A percentile compares a stretch with the other conserved stretches of the same genome.
These are phyloP conservation scores for Umbellularia californica DNA, from an alignment of 164 flowering plant species.

Conservation along the genomic window DNA sequence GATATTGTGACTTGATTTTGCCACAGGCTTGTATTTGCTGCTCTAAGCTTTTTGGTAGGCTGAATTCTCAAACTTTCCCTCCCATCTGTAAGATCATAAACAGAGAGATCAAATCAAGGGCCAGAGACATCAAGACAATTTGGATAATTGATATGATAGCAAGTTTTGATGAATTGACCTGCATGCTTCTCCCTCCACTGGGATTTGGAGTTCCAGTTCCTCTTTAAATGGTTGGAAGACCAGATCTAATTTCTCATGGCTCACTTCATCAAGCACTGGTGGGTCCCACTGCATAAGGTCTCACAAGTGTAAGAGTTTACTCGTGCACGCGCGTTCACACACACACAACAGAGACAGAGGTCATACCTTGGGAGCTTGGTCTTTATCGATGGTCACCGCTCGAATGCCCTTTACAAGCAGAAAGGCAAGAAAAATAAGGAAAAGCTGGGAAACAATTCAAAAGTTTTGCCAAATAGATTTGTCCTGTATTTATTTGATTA, in stretches of 20 bases:
- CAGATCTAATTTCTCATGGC: constrained; percentile 43
- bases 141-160: background rate
- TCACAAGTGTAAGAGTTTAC: background rate
- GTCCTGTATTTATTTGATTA: constrained; percentile 16
- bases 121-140: background rate
- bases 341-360: constrained; percentile 1
- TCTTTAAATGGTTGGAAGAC: constrained; percentile 60
- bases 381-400: constrained; percentile 86
- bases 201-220: constrained; percentile 67
- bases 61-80: constrained; percentile 66
- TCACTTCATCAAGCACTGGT: constrained; percentile 45
- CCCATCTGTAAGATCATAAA: constrained; percentile 48
- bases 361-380: constrained; percentile 80
- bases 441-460: background rate
- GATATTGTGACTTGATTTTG: background rate
- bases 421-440: constrained; percentile 4
- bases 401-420: constrained; percentile 63
- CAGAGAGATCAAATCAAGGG: background rate
- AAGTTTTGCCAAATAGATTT: background rate
- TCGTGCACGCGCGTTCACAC: background rate
- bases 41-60: constrained; percentile 27
- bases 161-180: constrained; percentile 34
- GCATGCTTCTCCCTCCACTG: constrained; percentile 43
- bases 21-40: background rate
- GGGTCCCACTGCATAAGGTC: constrained; percentile 62